phyloP scores from a whole-genome alignment of 495 filamentous ascomycete genomes.

The Penicillium samsonianum region DNA sequence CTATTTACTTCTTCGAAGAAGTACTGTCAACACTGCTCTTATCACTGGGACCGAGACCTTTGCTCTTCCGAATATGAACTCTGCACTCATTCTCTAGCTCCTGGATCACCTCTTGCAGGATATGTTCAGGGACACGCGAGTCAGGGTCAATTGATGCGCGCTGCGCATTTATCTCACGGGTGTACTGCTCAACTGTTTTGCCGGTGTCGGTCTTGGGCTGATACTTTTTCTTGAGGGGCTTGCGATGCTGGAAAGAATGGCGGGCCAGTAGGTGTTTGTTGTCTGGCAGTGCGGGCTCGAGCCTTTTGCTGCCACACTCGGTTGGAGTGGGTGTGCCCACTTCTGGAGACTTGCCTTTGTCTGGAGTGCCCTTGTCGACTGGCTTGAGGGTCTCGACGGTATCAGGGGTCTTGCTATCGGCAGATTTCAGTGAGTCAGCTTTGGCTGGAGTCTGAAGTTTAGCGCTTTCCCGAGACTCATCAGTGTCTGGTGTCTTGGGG shows the following conservation, averaged over 20 bases:
- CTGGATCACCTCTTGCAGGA: constrained; percentile 1
- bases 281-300: constrained; percentile 2
- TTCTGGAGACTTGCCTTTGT: neutral
- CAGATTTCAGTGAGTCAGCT: neutral
- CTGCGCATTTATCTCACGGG: constrained; percentile 4
- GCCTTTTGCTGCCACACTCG: neutral
- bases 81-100: constrained; percentile 4
- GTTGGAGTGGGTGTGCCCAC: neutral
- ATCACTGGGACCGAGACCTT: neutral
- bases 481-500: neutral
- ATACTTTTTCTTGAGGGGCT: constrained; percentile 4
- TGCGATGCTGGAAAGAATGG: constrained; percentile 11
- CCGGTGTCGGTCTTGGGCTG: constrained; percentile 4
- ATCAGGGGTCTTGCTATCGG: neutral
- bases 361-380: neutral
- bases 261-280: constrained; percentile 20
- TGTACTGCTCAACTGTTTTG: constrained; percentile 12
- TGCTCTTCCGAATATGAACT: neutral
- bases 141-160: neutral
- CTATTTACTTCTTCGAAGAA: neutral
- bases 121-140: neutral
- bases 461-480: neutral
- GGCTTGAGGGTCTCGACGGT: neutral
- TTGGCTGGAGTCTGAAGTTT: neutral
- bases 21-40: neutral